phyloP scores from a whole-genome alignment of 2,329 filamentous ascomycete genomes.

The Simplicillium aogashimaense region DNA sequence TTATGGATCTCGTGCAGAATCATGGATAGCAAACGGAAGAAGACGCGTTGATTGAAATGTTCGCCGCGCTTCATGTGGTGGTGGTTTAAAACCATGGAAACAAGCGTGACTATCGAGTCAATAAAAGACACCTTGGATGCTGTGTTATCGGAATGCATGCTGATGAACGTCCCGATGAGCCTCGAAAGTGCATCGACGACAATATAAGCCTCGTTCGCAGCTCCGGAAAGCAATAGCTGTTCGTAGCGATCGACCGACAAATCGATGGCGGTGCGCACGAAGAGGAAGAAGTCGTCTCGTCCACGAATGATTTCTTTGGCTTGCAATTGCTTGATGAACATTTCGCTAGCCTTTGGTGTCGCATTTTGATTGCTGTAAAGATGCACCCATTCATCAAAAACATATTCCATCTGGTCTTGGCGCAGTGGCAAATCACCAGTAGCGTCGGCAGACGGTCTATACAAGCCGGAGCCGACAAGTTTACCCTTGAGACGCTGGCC shows the following conservation, averaged over 20 bases:
- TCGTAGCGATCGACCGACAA: conserved; percentile 71
- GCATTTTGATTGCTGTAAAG: conserved; percentile 69
- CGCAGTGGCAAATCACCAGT: conserved; percentile 44
- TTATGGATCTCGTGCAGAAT: conserved; percentile 66
- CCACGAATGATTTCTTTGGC: conserved; percentile 60
- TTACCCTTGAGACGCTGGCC: conserved; percentile 65
- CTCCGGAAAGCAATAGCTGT: conserved; percentile 53
- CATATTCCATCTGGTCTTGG: conserved; percentile 81
- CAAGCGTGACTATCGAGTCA: conserved; percentile 67
- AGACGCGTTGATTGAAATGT: conserved; percentile 76
- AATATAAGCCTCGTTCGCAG: conserved; percentile 43
- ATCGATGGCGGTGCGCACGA: conserved; percentile 75
- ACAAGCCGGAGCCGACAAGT: conserved; percentile 31
- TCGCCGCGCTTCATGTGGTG: conserved; percentile 76
- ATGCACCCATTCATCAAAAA: conserved; percentile 92
- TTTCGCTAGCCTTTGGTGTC: conserved; percentile 58
- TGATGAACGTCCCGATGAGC: conserved; percentile 66
- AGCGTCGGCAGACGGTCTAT: conserved; percentile 29
- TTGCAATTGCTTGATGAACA: conserved; percentile 81
- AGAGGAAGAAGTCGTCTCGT: conserved; percentile 67
- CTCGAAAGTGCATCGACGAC: conserved; percentile 74
- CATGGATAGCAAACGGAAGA: conserved; percentile 80
- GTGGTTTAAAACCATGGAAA: conserved; percentile 72
- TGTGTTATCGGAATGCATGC: conserved; percentile 56
- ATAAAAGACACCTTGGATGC: conserved; percentile 62